Base-by-base conservation (phyloP, 805 yeast species). In the Komagataella kurtzmanii region DNA sequence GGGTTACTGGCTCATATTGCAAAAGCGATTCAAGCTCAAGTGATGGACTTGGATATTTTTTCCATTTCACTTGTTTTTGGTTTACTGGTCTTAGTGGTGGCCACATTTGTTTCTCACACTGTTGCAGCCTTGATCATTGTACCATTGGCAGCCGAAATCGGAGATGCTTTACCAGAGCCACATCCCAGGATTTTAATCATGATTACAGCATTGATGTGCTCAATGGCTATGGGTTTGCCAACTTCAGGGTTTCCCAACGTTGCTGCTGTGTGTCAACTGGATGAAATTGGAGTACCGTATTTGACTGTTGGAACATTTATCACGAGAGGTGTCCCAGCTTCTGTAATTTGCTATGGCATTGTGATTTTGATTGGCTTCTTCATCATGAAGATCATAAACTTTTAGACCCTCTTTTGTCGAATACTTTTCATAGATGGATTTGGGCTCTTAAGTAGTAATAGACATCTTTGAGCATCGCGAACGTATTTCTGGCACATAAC, bases 171-270 rank as follows among this genome's bases (percentile, higher is more conserved):
- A 64, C 74, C 80, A 2, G 80, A 79, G 30, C 93, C 96, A 17
- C 97, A 88, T 66, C 96, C 98, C 43, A 76, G 89, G 56, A 62
- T 91, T 48, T 70, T 93, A 58, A 84, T 93, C 48, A 76, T 79
- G 81, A 71, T 73, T 10, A 72, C 78, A 51, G 82, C 81, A 2
- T 65, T 79, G 55, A 70, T 93, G 55, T 88, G 97, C 60, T 91
- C 98, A 0, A 83, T 86, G 44, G 99, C 98, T 2, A 93, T 93
- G 98, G 98, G 97, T 1, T 71, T 93, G 51, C 98, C 99, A 24
- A 93, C 98, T 0, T 86, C 96, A 2, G 98, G 99, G 0, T 91
- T 93, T 73, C 99, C 99, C 3, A 93, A 93, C 60, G 97, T 93
- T 43, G 89, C 98, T 0, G 99, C 98, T 0, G 88, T 93, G 55